Conservation (phyloP, 148 eudicot species). For the Camellia granthamiana region DNA sequence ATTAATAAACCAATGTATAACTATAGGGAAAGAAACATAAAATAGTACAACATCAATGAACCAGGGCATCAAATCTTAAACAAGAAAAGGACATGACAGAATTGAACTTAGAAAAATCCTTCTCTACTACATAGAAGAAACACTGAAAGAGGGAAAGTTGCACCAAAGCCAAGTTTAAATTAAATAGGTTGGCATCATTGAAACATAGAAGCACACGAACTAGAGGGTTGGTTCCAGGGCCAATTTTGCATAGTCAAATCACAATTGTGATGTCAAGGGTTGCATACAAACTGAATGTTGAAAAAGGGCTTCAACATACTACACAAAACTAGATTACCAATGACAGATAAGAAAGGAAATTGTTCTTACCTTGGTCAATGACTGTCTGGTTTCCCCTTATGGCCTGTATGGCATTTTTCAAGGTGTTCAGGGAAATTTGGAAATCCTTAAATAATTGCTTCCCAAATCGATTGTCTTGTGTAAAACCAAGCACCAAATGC, state of each 20-base stretch:
- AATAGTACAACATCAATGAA: not conserved
- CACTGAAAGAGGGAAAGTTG: not conserved
- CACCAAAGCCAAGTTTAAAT: not conserved
- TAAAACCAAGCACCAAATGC: slow-evolving; percentile 86
- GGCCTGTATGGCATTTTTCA: slow-evolving; percentile 65
- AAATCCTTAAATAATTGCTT: slow-evolving; percentile 85
- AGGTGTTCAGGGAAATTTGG: slow-evolving; percentile 48
- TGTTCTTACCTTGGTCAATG: slow-evolving; percentile 73
- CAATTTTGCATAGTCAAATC: too few relatives aligned
- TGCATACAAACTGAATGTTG: not conserved
- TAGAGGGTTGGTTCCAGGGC: not conserved
- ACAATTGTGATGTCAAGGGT: too few relatives aligned
- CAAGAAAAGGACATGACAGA: not conserved
- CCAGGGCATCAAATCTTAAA: not conserved
- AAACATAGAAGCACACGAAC: not conserved
- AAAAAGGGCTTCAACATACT: not conserved
- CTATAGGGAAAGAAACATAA: not conserved
- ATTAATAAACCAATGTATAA: not conserved
- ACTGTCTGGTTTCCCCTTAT: slow-evolving; percentile 86
- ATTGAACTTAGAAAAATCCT: not conserved
- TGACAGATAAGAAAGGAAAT: not conserved
- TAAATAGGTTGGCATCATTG: not conserved
- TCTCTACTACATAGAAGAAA: not conserved
- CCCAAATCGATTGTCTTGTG: slow-evolving; percentile 82
- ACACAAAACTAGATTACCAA: not conserved